Percentiles rank a stretch among this genome's conserved stretches.
Conservation (phyloP, 129 eudicot species). For the Escallonia rubra region DNA sequence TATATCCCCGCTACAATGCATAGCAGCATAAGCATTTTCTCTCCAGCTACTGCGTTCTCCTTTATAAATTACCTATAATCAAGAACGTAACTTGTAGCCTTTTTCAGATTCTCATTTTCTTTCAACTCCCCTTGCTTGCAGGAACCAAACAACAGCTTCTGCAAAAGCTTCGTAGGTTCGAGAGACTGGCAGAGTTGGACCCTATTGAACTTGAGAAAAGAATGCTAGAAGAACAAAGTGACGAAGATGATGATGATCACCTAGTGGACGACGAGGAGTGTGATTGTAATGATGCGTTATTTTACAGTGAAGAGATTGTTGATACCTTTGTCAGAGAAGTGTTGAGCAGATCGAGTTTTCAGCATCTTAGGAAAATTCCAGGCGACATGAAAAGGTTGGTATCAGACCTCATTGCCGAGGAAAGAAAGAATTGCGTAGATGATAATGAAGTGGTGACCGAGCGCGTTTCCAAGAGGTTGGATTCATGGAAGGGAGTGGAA, state of each 20-base stretch:
- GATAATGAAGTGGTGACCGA: conserved; percentile 32
- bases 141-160: conserved; percentile 76
- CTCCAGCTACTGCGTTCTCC: too few relatives aligned
- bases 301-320: conserved; percentile 2
- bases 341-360: conserved; percentile 23
- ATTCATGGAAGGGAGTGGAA: conserved; percentile 70
- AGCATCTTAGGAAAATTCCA: conserved; percentile 27
- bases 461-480: conserved; percentile 59
- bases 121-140: conserved; percentile 7
- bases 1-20: too few relatives aligned
- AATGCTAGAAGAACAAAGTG: conserved; percentile 49
- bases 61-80: too few relatives aligned
- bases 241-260: conserved; percentile 29
- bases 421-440: conserved; percentile 24
- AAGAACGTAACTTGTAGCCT: too few relatives aligned
- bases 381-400: conserved; percentile 62
- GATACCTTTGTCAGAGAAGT: conserved; percentile 30
- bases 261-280: conserved; percentile 6
- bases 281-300: conserved; percentile 9
- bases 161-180: conserved; percentile 75
- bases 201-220: conserved; percentile 81
- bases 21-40: too few relatives aligned
- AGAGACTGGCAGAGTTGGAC: conserved; percentile 79
- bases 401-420: conserved; percentile 56
- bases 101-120: too few relatives aligned